Evolutionary conservation across 2,329 filamentous ascomycete species (phyloP).

Genomic region (Cordyceps cateniannulata): DNA sequence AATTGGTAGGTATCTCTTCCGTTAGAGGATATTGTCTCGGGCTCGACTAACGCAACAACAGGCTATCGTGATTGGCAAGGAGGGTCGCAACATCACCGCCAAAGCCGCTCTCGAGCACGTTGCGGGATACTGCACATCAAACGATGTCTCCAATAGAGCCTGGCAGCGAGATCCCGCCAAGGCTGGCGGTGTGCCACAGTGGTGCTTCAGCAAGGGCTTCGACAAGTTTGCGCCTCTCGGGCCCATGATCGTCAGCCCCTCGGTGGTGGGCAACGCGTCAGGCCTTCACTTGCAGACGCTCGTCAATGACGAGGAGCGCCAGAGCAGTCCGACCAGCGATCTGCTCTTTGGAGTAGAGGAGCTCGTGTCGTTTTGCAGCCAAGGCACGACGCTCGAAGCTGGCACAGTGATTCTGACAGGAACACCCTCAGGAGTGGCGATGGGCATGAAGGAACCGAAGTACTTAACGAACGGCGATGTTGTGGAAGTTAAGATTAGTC

Average conservation of each 20-base stretch:
- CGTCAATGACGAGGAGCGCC: slow-evolving; percentile 45
- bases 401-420: slow-evolving; percentile 46
- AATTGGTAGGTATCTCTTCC: slow-evolving; percentile 28
- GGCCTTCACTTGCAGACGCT: slow-evolving; percentile 27
- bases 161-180: slow-evolving; percentile 44
- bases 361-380: slow-evolving; percentile 40
- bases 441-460: slow-evolving; percentile 37
- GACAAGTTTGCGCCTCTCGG: slow-evolving; percentile 51
- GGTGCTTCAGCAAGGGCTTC: slow-evolving; percentile 49
- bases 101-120: slow-evolving; percentile 39
- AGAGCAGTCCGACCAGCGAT: slow-evolving; percentile 40
- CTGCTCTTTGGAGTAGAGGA: slow-evolving; percentile 43
- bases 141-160: slow-evolving; percentile 49
- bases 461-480: slow-evolving; percentile 37
- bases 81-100: slow-evolving; percentile 43
- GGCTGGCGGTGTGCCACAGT: slow-evolving; percentile 37
- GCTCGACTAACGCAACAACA: neutral
- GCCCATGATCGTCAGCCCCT: slow-evolving; percentile 33
- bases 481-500: slow-evolving; percentile 33
- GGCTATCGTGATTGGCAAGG: slow-evolving; percentile 46
- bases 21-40: neutral
- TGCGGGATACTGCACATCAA: slow-evolving; percentile 38
- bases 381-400: slow-evolving; percentile 42
- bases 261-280: slow-evolving; percentile 23
- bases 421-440: slow-evolving; percentile 41